Evolutionary conservation across 495 filamentous ascomycete species (phyloP), one percentile per base, ranked within the genome.

Genomic region (Massariosphaeria phaeospora): DNA sequence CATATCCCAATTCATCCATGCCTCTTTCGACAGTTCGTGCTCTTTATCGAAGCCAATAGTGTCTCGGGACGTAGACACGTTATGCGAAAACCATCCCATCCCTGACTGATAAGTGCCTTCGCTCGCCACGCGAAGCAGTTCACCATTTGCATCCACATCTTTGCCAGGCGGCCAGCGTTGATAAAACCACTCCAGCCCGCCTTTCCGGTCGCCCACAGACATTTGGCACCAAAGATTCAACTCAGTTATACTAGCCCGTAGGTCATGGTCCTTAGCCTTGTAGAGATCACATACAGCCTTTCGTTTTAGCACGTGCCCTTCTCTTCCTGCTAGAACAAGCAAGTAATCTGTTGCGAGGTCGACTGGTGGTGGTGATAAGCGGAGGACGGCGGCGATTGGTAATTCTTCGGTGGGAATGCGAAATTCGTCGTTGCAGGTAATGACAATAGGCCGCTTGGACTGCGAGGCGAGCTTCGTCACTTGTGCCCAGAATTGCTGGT

Each of bases 221-320:
- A 97, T 89, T 69, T 96, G 93, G 63, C 94, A 97, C 89, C 89
- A 96, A 67, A 93, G 95, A 57, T 95, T 82, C 10, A 99, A 75
- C 43, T 99, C 89, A 54, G 79, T 84, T n/a, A 97, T 81, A 0
- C 83, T 82, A 24, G 81, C 86, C 18, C 94, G 81, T 17, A 99
- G 73, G 65, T 97, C 93, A 36, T 75, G 67, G 1, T 75, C 62
- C 23, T 83, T 82, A 0, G 80, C 78, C 38, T 76, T 69, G 61
- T 89, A 96, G 2, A 99, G 78, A 31, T 75, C 71, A 48, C 76
- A 73, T 2, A 93, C 75, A 0, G 87, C 80, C 6, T 80, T 70
- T 24, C 89, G 75, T 34, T 77, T 65, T 10, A 99, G 72, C 5
- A 88, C 70, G 69, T 99, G 94, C 0, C 94, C 94, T 71, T 99